Evolutionary conservation across 179 eudicot species (phyloP).

Genomic region (Camellia oleifera): DNA sequence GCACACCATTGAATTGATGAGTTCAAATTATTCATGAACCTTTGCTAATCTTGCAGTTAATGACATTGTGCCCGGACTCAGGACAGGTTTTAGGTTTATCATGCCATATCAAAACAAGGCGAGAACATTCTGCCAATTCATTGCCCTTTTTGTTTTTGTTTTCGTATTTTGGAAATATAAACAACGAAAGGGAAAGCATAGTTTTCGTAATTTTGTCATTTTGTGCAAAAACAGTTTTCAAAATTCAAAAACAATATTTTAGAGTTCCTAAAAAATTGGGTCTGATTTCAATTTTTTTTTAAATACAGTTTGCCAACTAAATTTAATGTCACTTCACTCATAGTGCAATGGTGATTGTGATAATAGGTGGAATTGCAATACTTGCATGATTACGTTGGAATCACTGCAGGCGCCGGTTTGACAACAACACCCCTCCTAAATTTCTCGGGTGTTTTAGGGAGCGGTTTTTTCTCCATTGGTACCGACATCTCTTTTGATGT

Average conservation of each 20-base stretch:
- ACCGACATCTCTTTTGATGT: constrained; percentile 19
- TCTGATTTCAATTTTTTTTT: too few species aligned
- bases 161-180: too few species aligned
- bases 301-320: not conserved
- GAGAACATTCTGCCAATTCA: constrained; percentile 5
- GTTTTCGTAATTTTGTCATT: too few species aligned
- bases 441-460: constrained; percentile 25
- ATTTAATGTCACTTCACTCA: not conserved
- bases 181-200: too few species aligned
- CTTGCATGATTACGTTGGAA: constrained; percentile 20
- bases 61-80: constrained; percentile 14
- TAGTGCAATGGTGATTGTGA: not conserved
- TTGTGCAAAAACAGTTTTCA: too few species aligned
- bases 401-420: constrained; percentile 21
- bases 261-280: too few species aligned
- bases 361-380: constrained; percentile 26
- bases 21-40: not conserved
- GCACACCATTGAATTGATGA: not conserved
- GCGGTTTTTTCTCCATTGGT: constrained; percentile 9
- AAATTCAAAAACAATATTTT: too few species aligned
- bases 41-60: constrained; percentile 6
- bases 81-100: constrained; percentile 1
- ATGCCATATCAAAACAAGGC: constrained; percentile 11
- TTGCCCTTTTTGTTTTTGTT: not conserved
- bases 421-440: constrained; percentile 10